A percentile compares a stretch with the other conserved stretches of the same genome.
Evolutionary conservation across 208 protist species (phyloP).

Genomic region (Leishmania major): DNA sequence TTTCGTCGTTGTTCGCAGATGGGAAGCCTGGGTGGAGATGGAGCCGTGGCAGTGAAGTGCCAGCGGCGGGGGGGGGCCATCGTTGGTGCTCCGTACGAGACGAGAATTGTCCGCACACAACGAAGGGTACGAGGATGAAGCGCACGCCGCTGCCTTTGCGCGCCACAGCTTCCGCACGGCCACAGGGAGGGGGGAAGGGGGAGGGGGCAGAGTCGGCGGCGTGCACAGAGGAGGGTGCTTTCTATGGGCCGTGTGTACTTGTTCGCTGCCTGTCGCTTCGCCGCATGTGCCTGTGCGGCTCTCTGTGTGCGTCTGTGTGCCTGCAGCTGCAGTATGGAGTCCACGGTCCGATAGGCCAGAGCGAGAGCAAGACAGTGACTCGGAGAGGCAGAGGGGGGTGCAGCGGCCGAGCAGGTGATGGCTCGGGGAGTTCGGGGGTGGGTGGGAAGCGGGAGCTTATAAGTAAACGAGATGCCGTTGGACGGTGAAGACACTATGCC

Average conservation of each 20-base stretch:
- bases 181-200: background rate
- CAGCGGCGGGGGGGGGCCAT: background rate
- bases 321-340: background rate
- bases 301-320: background rate
- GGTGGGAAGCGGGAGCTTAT: background rate
- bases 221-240: background rate
- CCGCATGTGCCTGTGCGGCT: background rate
- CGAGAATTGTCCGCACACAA: background rate
- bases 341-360: background rate
- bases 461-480: background rate
- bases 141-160: background rate
- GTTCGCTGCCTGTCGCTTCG: background rate
- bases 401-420: background rate
- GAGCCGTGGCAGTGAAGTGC: background rate
- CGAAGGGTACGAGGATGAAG: background rate
- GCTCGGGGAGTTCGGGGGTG: background rate
- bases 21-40: background rate
- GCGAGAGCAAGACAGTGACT: background rate
- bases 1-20: background rate
- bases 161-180: background rate
- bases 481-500: background rate
- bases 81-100: background rate
- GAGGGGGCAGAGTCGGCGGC: background rate
- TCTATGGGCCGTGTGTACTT: too few relatives aligned
- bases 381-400: background rate